Evolutionary conservation across 1,139 yeast species (phyloP), one percentile per base, ranked within the genome.

Genomic region (Yamadazyma jaroonii): DNA sequence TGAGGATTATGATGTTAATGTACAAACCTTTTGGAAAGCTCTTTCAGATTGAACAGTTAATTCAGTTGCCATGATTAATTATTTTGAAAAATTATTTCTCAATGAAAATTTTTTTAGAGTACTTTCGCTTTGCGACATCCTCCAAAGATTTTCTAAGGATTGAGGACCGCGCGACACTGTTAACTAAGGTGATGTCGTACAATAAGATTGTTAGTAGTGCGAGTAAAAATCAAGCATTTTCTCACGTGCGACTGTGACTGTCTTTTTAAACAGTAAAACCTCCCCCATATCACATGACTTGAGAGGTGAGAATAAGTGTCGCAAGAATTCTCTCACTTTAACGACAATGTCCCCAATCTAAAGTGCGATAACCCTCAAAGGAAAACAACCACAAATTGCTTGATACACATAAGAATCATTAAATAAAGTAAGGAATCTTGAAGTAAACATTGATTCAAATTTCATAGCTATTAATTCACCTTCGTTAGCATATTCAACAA

Each of bases 11-110:
- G 20, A 17, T 17, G 20, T 25, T 25, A n/a, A 28, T 23, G 22
- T 61, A 76, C 94, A 71, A 80, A 86, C 95, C 95, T 92, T 94
- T 85, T 92, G 98, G 96, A 84, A 92, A 87, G 98, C 98, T 81
- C 96, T 92, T 84, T 94, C 98, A 72, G 97, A 86, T 85, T 92
- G 99, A 79, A 94, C 99, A 74, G 96, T 89, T 81, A 92, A 89
- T 85, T 92, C 99, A 76, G 97, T 86, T 74, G 97, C 95, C 97
- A 92, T 92, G 79, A 78, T 69, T 58, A 34, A 23, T 20, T 20
- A 26, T 26, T 32, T 26, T 26, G 31, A 33, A 33, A 33, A 33
- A 27, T 33, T 28, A 33, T 20, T 26, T 37, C 35, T 38, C 35
- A 43, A 40, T 45, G 49, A 46, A 43, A 46, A 47, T 43, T 47